phyloP scores from a whole-genome alignment of 345 rosid genomes.

The Fremontodendron californicum region DNA sequence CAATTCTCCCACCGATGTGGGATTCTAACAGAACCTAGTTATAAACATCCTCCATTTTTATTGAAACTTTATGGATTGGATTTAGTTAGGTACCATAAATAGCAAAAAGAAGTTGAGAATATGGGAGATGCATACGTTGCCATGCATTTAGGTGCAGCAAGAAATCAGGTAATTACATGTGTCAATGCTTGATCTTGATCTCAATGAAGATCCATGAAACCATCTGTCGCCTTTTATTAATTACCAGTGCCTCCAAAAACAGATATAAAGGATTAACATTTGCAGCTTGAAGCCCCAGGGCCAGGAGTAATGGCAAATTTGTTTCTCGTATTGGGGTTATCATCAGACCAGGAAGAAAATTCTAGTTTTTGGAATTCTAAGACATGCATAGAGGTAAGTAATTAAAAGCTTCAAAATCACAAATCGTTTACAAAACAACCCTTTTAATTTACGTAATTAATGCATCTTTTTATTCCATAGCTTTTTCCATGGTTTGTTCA shows the following conservation, averaged over 20 bases:
- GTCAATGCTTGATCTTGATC: neutral
- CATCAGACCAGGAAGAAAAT: conserved; percentile 16
- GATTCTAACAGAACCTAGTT: too few relatives aligned
- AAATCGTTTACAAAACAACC: neutral
- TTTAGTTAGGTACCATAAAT: neutral
- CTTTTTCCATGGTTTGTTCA: conserved; percentile 19
- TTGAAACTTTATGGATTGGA: neutral
- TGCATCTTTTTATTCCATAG: too few relatives aligned
- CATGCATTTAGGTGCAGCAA: conserved; percentile 6
- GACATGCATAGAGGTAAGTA: conserved; percentile 50
- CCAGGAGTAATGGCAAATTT: conserved; percentile 20
- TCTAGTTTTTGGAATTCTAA: conserved; percentile 18
- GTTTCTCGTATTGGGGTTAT: conserved; percentile 6
- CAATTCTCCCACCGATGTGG: too few relatives aligned
- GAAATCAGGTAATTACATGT: neutral
- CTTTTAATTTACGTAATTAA: neutral
- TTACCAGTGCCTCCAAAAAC: neutral
- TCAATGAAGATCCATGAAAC: neutral
- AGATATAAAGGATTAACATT: conserved; percentile 24
- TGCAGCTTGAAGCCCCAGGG: conserved; percentile 15
- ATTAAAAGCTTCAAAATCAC: neutral
- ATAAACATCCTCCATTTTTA: neutral
- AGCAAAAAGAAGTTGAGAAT: neutral
- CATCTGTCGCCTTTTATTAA: conserved; percentile 12
- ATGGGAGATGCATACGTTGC: neutral